A percentile compares a stretch with the other conserved stretches of the same genome.
These are phyloP conservation scores for Fragaria nilgerrensis DNA, from an alignment of 306 rosid species.

Conservation along the genomic window DNA sequence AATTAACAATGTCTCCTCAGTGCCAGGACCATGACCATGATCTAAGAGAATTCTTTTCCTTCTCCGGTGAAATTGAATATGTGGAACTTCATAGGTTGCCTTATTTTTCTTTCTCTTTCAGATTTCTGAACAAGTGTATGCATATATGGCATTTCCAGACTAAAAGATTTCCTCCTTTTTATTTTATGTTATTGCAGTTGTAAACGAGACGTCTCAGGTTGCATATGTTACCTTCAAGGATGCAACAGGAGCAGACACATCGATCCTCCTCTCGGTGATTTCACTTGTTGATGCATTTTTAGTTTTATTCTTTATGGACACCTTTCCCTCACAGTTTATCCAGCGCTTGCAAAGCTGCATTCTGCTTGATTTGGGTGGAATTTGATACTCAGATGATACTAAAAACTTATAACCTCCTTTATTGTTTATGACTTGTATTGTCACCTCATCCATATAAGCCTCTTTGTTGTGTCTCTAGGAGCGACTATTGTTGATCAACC, in stretches of 20 bases:
- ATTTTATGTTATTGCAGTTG: slow-evolving; percentile 31
- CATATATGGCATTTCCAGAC: neutral
- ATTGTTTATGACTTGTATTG: neutral
- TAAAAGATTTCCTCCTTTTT: neutral
- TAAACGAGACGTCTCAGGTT: slow-evolving; percentile 39
- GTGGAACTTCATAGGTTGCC: slow-evolving; percentile 40
- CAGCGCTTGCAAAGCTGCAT: neutral
- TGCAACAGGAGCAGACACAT: slow-evolving; percentile 56
- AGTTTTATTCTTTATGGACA: neutral
- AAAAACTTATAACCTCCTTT: neutral
- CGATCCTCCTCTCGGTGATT: slow-evolving; percentile 69
- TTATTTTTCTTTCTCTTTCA: neutral
- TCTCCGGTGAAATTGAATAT: slow-evolving; percentile 50
- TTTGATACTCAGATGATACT: neutral
- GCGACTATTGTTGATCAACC: slow-evolving; percentile 54
- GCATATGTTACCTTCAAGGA: slow-evolving; percentile 65
- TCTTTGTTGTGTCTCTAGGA: slow-evolving; percentile 32
- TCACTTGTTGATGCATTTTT: slow-evolving; percentile 9
- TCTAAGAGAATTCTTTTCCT: slow-evolving; percentile 56
- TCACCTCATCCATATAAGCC: slow-evolving; percentile 6
- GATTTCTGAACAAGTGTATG: neutral
- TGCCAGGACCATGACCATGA: slow-evolving; percentile 51
- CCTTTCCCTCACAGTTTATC: neutral
- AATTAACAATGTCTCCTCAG: slow-evolving; percentile 51
- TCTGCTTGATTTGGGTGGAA: neutral